Evolutionary conservation across 805 yeast species (phyloP).

Genomic region (Suhomyces faveliae): DNA sequence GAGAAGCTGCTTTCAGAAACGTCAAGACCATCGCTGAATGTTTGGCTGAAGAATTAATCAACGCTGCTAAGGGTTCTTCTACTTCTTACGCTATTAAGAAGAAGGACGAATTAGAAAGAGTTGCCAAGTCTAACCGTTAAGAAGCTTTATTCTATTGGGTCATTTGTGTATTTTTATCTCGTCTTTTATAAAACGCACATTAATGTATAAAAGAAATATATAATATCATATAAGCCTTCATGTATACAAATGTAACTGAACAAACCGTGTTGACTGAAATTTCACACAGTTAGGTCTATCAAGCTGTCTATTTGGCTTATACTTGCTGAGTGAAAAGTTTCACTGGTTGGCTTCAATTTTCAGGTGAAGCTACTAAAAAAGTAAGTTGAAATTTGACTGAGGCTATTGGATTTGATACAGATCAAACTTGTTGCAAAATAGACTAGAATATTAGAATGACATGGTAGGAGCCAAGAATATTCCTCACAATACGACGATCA

Average conservation of each 20-base stretch:
- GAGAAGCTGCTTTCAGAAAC: conserved; percentile 99
- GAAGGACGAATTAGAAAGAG: conserved; percentile 99
- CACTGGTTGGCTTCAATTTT: no score
- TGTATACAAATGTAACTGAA: not conserved
- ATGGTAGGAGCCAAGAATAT: no score
- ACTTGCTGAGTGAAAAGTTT: no score
- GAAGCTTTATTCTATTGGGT: conserved; percentile 15
- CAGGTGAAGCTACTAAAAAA: no score
- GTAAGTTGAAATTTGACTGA: no score
- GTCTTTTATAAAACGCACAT: conserved; percentile 12
- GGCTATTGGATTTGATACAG: no score
- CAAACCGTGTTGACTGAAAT: no score
- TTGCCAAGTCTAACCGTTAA: conserved; percentile 99
- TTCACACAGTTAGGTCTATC: no score
- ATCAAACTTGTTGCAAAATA: no score
- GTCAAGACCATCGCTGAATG: conserved; percentile 99
- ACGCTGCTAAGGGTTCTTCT: conserved; percentile 99
- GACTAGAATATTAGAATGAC: no score
- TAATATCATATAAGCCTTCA: not conserved
- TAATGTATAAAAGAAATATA: conserved; percentile 16
- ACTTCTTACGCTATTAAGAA: conserved; percentile 99
- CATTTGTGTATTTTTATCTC: conserved; percentile 26
- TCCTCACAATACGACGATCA: no score
- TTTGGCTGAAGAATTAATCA: conserved; percentile 99
- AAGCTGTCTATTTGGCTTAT: no score